Percentiles rank a stretch among this genome's conserved stretches.
phyloP scores from a whole-genome alignment of 2,329 filamentous ascomycete species.

The Chlorencoelia australis region DNA sequence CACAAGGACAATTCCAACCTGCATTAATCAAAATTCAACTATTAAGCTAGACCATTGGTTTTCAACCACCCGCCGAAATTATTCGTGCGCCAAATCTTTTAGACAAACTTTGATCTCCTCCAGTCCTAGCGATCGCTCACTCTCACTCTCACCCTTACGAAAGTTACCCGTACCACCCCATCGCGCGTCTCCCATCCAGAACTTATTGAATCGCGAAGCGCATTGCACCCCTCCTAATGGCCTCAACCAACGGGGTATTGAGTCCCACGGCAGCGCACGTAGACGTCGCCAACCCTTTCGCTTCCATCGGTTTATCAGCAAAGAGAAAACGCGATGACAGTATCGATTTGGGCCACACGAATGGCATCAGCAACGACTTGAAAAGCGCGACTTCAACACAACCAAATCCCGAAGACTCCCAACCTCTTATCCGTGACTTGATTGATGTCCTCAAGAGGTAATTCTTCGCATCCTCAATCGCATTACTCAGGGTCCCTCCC shows the following conservation, averaged over 20 bases:
- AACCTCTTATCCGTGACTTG: slow-evolving; percentile 33
- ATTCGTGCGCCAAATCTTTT: too few relatives aligned
- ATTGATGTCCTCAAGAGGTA: slow-evolving; percentile 36
- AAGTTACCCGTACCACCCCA: too few relatives aligned
- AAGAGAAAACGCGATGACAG: slow-evolving; percentile 51
- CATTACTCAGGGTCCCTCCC: slow-evolving; percentile 5
- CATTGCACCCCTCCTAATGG: slow-evolving; percentile 20
- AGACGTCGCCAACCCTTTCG: too few relatives aligned
- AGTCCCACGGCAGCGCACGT: slow-evolving; percentile 27
- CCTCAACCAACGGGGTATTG: slow-evolving; percentile 32
- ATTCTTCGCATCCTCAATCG: slow-evolving; percentile 1
- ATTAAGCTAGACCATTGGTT: too few relatives aligned
- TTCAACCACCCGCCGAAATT: too few relatives aligned
- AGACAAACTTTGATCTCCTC: too few relatives aligned
- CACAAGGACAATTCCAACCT: too few relatives aligned
- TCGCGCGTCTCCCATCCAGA: too few relatives aligned
- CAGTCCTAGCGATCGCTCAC: too few relatives aligned
- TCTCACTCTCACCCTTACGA: too few relatives aligned
- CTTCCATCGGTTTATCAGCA: slow-evolving; percentile 29
- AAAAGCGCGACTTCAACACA: slow-evolving; percentile 11
- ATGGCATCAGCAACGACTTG: slow-evolving; percentile 17
- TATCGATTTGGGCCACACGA: slow-evolving; percentile 28
- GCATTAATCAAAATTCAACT: too few relatives aligned
- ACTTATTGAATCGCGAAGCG: slow-evolving; percentile 6
- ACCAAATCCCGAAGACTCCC: slow-evolving; percentile 23